A percentile compares a stretch with the other conserved stretches of the same genome.
Conservation (phyloP, 257 asterid species). For the Parsonsia alboflavescens region DNA sequence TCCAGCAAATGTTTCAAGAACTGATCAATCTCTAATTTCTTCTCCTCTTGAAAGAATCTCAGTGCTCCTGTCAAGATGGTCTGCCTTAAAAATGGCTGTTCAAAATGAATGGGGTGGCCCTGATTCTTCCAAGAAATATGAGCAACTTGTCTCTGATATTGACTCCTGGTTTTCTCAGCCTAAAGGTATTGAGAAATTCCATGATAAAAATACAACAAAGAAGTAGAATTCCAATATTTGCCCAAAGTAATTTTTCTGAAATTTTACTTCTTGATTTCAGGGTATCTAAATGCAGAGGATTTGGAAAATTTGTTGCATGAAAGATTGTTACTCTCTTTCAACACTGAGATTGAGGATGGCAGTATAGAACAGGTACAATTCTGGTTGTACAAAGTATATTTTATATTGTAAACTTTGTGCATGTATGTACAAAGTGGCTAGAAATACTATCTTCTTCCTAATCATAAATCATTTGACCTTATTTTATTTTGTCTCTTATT, state of each 20-base stretch:
- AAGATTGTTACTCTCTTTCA: slow-evolving; percentile 45
- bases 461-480: neutral
- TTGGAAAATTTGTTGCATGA: slow-evolving; percentile 45
- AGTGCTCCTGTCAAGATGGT: slow-evolving; percentile 34
- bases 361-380: slow-evolving; percentile 46
- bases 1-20: neutral
- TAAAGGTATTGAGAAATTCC: slow-evolving; percentile 16
- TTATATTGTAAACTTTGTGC: neutral
- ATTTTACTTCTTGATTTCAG: neutral
- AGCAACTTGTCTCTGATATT: slow-evolving; percentile 32
- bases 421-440: neutral
- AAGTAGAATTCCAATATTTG: neutral
- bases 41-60: slow-evolving; percentile 26
- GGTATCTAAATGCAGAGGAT: slow-evolving; percentile 24
- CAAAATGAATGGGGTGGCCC: slow-evolving; percentile 47
- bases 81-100: slow-evolving; percentile 46
- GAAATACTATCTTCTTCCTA: too few relatives aligned
- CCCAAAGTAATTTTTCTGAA: neutral
- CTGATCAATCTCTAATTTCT: slow-evolving; percentile 2
- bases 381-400: neutral
- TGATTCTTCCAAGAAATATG: slow-evolving; percentile 33
- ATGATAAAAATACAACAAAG: too few relatives aligned
- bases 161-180: slow-evolving; percentile 34
- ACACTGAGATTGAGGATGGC: slow-evolving; percentile 60
- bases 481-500: too few relatives aligned